A percentile compares a stretch with the other conserved stretches of the same genome.
Conservation (phyloP, 2,329 filamentous ascomycete genomes). For the Fusarium keratoplasticum region DNA sequence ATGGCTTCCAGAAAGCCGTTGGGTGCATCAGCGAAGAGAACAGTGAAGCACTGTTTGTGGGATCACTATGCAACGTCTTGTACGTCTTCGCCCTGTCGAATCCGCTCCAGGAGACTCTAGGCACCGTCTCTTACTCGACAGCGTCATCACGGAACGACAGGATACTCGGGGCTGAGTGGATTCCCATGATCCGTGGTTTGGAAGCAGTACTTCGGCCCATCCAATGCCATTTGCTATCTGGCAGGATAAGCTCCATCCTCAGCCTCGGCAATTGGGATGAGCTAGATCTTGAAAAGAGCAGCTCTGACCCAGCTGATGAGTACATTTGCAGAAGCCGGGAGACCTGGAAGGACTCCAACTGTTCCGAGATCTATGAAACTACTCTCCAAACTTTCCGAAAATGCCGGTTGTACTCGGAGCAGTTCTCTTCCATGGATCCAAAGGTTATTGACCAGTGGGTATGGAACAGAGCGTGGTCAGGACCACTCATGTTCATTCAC, state of each 20-base stretch:
- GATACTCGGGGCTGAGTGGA: background rate
- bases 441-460: background rate
- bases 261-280: background rate
- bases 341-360: background rate
- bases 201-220: background rate
- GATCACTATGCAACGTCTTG: background rate
- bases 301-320: background rate
- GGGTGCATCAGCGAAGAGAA: background rate
- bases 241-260: background rate
- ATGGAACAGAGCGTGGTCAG: background rate
- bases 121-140: background rate
- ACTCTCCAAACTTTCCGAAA: background rate
- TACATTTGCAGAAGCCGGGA: background rate
- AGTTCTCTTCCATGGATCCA: background rate
- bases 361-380: background rate
- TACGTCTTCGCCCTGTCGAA: background rate
- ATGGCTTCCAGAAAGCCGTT: background rate
- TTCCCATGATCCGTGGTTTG: background rate
- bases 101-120: background rate
- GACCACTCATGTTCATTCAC: background rate
- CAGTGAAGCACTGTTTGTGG: background rate
- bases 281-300: background rate
- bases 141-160: background rate
- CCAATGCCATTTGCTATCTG: background rate
- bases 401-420: background rate